These are phyloP conservation scores for Lotus japonicus DNA, from an alignment of 306 rosid genomes.

Conservation along the genomic window DNA sequence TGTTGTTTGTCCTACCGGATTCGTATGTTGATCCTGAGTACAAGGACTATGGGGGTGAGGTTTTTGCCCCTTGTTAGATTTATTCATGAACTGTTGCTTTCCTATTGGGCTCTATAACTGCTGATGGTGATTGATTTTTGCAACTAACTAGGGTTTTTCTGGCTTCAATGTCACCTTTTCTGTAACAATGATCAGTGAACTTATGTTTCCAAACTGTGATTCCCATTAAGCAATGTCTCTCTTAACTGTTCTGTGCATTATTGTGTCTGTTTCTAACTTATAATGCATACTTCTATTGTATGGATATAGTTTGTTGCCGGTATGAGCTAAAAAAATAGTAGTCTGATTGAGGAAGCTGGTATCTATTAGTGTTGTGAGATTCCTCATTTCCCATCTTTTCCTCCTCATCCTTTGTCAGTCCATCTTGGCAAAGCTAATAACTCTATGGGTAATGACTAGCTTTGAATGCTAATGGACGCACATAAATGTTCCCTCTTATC, in stretches of 20 bases:
- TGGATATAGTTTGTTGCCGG: not conserved
- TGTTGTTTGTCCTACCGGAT: slow-evolving; percentile 84
- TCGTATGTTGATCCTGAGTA: slow-evolving; percentile 87
- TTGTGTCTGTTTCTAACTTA: not conserved
- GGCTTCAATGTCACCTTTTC: too few relatives aligned
- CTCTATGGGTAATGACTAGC: too few relatives aligned
- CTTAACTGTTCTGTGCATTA: slow-evolving; percentile 41
- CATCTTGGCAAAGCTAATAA: too few relatives aligned
- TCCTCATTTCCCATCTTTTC: too few relatives aligned
- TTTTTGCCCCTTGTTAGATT: not conserved
- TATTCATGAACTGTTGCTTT: too few relatives aligned
- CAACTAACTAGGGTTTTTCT: not conserved
- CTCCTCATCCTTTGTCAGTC: too few relatives aligned
- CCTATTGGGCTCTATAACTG: too few relatives aligned
- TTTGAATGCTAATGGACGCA: too few relatives aligned
- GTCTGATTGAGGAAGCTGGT: not conserved
- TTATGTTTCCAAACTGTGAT: too few relatives aligned
- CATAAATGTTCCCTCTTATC: not conserved
- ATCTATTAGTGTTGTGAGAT: too few relatives aligned
- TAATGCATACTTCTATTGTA: not conserved
- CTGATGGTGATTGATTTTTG: not conserved
- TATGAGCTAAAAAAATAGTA: not conserved
- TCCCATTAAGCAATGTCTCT: slow-evolving; percentile 24
- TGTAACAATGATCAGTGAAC: too few relatives aligned
- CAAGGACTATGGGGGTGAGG: slow-evolving; percentile 87